Percentiles rank a stretch among this genome's conserved stretches.
Evolutionary conservation across 257 asterid species (phyloP).

Genomic region (Handroanthus guayacan): DNA sequence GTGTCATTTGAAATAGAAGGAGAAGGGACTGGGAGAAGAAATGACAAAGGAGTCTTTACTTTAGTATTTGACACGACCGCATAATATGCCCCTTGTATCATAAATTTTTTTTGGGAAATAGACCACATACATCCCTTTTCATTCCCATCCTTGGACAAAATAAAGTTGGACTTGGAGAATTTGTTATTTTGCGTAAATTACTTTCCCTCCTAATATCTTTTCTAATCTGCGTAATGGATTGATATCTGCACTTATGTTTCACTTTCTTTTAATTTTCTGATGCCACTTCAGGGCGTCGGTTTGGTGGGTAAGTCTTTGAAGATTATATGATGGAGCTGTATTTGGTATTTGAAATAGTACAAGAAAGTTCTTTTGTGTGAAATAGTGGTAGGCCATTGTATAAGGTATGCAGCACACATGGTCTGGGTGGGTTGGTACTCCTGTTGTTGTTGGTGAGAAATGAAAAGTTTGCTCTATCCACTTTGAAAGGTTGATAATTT

Average conservation of each 20-base stretch:
- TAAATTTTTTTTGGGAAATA: not conserved
- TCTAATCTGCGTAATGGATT: not conserved
- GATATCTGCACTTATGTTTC: not conserved
- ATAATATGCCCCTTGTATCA: not conserved
- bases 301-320: not conserved
- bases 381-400: constrained; percentile 42
- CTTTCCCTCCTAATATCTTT: not conserved
- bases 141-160: not conserved
- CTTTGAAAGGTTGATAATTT: constrained; percentile 28
- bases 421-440: constrained; percentile 33
- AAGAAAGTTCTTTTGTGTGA: constrained; percentile 10
- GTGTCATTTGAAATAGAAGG: no score
- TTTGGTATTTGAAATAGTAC: not conserved
- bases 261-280: not conserved
- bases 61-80: not conserved
- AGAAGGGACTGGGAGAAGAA: not conserved
- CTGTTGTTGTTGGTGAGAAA: constrained; percentile 50
- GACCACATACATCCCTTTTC: not conserved
- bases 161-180: not conserved
- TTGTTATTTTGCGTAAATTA: not conserved
- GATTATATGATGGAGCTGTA: constrained; percentile 19
- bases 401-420: constrained; percentile 43
- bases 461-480: constrained; percentile 44
- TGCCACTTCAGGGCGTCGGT: not conserved
- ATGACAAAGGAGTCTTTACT: constrained; percentile 2